Conservation (phyloP, 805 yeast genomes). For the Myxozyma melibiosi region DNA sequence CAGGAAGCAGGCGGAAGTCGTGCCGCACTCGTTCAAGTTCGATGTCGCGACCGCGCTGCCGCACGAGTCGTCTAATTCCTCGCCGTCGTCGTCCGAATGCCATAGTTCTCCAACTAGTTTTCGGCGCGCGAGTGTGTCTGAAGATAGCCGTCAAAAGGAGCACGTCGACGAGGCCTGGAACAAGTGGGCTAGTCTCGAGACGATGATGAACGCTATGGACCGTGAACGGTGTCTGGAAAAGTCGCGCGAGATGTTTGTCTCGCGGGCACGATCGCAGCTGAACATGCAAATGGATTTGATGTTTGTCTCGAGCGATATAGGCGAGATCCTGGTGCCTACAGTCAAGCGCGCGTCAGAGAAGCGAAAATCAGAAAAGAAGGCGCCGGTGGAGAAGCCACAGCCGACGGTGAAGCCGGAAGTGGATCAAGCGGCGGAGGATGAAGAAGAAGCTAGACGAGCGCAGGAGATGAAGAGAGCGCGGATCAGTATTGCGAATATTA, state of each 20-base stretch:
- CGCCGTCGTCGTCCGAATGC: neutral
- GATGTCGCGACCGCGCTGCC: conserved; percentile 15
- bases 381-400: neutral
- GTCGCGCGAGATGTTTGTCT: conserved; percentile 12
- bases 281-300: conserved; percentile 3
- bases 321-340: conserved; percentile 7
- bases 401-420: neutral
- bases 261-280: conserved; percentile 11
- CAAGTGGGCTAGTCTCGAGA: conserved; percentile 21
- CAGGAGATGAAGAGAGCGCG: conserved; percentile 21
- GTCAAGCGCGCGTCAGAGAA: neutral
- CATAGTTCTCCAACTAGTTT: neutral
- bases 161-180: conserved; percentile 11
- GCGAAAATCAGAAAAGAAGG: neutral
- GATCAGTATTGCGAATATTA: conserved; percentile 28
- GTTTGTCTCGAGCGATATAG: conserved; percentile 2
- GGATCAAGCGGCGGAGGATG: neutral
- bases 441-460: neutral
- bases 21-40: conserved; percentile 19
- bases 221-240: neutral
- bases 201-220: conserved; percentile 5
- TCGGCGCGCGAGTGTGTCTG: neutral
- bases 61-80: neutral
- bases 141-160: neutral
- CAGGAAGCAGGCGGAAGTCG: neutral